Evolutionary conservation across 2,329 filamentous ascomycete species (phyloP).

Genomic region (Stachybotrys chlorohalonatus): DNA sequence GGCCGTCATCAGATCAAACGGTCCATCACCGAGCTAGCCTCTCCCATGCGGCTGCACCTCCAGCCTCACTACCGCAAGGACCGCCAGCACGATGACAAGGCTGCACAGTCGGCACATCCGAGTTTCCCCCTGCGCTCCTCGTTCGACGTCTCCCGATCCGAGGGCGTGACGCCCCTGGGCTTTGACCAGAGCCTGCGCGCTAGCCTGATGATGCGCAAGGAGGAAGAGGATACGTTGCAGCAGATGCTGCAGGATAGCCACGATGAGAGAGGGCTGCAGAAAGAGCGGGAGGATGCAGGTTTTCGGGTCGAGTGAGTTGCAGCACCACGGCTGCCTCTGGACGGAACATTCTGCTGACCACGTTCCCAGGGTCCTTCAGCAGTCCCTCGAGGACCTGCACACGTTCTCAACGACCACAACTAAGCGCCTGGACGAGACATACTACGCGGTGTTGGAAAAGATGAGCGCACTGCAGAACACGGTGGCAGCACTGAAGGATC

Average conservation of each 20-base stretch:
- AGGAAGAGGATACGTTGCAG: constrained; percentile 16
- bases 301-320: constrained; percentile 21
- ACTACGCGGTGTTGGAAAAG: constrained; percentile 65
- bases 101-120: constrained; percentile 14
- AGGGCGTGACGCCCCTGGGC: constrained; percentile 34
- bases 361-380: constrained; percentile 36
- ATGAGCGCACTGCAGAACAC: constrained; percentile 55
- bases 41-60: constrained; percentile 33
- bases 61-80: constrained; percentile 18
- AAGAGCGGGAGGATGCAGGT: constrained; percentile 23
- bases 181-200: constrained; percentile 33
- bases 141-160: constrained; percentile 35
- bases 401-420: constrained; percentile 54
- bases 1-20: constrained; percentile 44
- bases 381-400: constrained; percentile 44
- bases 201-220: constrained; percentile 26
- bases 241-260: constrained; percentile 13
- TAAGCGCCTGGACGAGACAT: constrained; percentile 61
- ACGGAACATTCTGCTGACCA: too few species aligned
- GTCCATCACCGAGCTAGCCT: constrained; percentile 45
- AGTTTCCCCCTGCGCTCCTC: constrained; percentile 27
- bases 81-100: constrained; percentile 18
- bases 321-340: constrained; percentile 2
- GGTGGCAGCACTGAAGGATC: constrained; percentile 54
- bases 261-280: constrained; percentile 27